phyloP scores from a whole-genome alignment of 2,329 filamentous ascomycete genomes.

The Metarhizium guizhouense region DNA sequence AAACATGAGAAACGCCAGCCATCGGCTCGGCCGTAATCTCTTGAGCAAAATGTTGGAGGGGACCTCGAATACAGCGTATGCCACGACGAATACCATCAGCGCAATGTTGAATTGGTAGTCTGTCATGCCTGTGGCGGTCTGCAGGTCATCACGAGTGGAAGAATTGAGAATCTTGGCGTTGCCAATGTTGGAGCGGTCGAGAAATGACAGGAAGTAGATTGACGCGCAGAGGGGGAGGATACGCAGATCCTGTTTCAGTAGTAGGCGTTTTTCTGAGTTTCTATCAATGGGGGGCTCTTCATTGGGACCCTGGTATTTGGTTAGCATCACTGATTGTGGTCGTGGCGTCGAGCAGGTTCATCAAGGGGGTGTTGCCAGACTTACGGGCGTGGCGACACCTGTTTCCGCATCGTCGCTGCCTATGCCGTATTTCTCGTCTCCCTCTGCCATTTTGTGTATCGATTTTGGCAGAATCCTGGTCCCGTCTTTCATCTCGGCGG shows the following conservation, averaged over 20 bases:
- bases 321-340: not conserved
- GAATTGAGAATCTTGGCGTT: conserved; percentile 60
- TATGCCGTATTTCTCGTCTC: not conserved
- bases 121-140: conserved; percentile 52
- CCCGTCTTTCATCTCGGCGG: not conserved
- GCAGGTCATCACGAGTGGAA: conserved; percentile 50
- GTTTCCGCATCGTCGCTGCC: not conserved
- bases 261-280: conserved; percentile 25
- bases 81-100: conserved; percentile 53
- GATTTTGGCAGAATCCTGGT: not conserved
- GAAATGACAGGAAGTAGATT: conserved; percentile 60
- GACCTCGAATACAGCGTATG: conserved; percentile 52
- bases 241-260: conserved; percentile 52
- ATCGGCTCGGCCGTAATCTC: conserved; percentile 51
- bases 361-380: not conserved
- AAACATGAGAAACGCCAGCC: conserved; percentile 58
- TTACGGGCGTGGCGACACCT: not conserved
- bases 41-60: conserved; percentile 60
- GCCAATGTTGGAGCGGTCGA: conserved; percentile 61
- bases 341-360: not conserved
- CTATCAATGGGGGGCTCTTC: not conserved
- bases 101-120: conserved; percentile 50
- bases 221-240: conserved; percentile 54
- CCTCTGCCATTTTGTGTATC: not conserved
- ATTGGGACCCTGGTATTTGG: not conserved